Evolutionary conservation across 2,329 filamentous ascomycete genomes (phyloP), one percentile per base, ranked within the genome.

Genomic region (Calycina herbarum): DNA sequence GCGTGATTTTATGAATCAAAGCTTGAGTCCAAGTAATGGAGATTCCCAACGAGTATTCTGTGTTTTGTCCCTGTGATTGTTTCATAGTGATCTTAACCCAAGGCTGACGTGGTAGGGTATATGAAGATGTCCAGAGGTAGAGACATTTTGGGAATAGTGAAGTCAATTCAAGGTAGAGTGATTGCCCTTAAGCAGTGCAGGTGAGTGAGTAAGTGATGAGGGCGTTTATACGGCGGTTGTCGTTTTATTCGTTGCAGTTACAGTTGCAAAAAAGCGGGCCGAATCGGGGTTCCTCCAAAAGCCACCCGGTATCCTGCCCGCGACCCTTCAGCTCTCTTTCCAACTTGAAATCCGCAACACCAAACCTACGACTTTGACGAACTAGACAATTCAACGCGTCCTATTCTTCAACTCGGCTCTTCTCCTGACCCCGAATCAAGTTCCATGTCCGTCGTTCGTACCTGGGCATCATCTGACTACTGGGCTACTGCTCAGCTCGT

Each of bases 1-100:
- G 69, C 71, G 70, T 73, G 69, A 71, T 64, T 62, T 67, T 64
- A 40, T 56, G 65, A 59, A 73, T 71, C 65, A 66, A 70, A 70
- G 69, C 68, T 71, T 66, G 66, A 71, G 68, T 70, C 66, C 68
- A 64, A 66, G 66, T 68, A 57, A 68, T 64, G 59, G 64, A 67
- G 48, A 65, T 54, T 64, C 56, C 58, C 13, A 27, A 27, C 40
- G 11, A 33, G 31, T 24, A 64, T 33, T 29, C 35, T 42, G 27
- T 58, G 40, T 48, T 40, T 64, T 57, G 20, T 27, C 40, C 31
- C 59, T 61, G 42, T 61, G 58, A 54, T 4, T 45, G 20, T 27
- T 51, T 27, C 5, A 27, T 27, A 2, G 48, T 24, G 48, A 54
- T 10, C 1, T 5, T 5, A 13, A 54, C 27, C 11, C 5, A 24